These are phyloP conservation scores for Psilocybe subaeruginosa DNA, from an alignment of 768 basidiomycete genomes.

Conservation along the genomic window DNA sequence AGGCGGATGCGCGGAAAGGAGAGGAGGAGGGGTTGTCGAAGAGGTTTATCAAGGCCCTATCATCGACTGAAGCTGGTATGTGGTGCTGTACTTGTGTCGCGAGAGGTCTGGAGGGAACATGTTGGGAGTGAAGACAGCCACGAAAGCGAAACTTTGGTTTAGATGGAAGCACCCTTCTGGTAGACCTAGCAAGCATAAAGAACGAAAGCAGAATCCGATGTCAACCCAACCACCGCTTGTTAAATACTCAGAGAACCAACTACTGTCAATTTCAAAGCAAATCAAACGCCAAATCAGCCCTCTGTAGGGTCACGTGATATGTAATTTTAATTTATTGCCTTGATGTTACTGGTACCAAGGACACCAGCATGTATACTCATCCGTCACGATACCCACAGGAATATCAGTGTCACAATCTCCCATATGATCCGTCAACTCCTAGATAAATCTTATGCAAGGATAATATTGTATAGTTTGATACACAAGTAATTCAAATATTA, in stretches of 20 bases:
- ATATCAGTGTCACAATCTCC: too few relatives aligned
- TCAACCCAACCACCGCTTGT: background rate
- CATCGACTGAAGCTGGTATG: slow-evolving; percentile 66
- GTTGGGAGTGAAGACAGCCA: slow-evolving; percentile 42
- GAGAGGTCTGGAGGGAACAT: slow-evolving; percentile 28
- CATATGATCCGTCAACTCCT: too few relatives aligned
- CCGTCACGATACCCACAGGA: too few relatives aligned
- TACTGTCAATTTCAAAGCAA: too few relatives aligned
- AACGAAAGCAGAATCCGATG: background rate
- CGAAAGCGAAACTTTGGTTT: slow-evolving; percentile 41
- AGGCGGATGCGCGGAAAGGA: slow-evolving; percentile 39
- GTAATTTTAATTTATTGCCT: too few relatives aligned
- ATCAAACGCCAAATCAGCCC: background rate
- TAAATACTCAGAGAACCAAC: background rate
- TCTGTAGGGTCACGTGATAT: background rate
- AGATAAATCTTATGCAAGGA: background rate
- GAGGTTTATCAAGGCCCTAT: slow-evolving; percentile 64
- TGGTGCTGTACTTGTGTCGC: slow-evolving; percentile 45
- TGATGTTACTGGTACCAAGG: too few relatives aligned
- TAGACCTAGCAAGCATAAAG: slow-evolving; percentile 45
- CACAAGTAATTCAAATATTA: slow-evolving; percentile 13
- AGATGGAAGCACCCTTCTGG: slow-evolving; percentile 42
- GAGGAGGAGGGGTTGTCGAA: slow-evolving; percentile 70
- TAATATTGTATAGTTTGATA: slow-evolving; percentile 1
- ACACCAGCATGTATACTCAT: too few relatives aligned